A percentile compares a stretch with the other conserved stretches of the same genome.
Evolutionary conservation across 345 rosid species (phyloP).

Genomic region (Lepidium aucheri): DNA sequence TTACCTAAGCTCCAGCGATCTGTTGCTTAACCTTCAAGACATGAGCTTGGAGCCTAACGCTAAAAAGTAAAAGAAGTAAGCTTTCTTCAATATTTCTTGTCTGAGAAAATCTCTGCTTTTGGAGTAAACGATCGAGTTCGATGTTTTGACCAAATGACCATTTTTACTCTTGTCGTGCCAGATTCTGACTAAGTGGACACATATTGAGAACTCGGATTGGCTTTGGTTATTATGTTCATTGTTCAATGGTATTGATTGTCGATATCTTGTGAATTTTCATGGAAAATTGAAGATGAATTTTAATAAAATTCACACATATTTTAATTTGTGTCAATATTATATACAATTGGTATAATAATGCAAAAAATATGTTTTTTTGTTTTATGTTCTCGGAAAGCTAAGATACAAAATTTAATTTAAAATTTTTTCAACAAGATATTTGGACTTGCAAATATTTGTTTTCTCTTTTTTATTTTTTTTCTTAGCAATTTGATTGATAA

Average conservation of each 20-base stretch:
- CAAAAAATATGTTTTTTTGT: too few relatives aligned
- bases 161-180: background rate
- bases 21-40: conserved; percentile 73
- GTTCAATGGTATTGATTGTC: conserved; percentile 1
- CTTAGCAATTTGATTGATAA: too few relatives aligned
- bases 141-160: conserved; percentile 5
- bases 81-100: background rate
- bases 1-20: conserved; percentile 60
- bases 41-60: conserved; percentile 40
- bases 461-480: too few relatives aligned
- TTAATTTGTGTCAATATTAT: background rate
- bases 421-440: too few relatives aligned
- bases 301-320: background rate
- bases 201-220: background rate
- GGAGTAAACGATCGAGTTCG: background rate
- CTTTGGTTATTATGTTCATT: conserved; percentile 1
- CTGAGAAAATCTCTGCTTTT: background rate
- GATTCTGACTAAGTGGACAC: background rate
- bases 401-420: too few relatives aligned
- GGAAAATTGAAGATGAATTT: background rate
- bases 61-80: conserved; percentile 37
- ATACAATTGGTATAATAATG: too few relatives aligned
- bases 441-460: too few relatives aligned
- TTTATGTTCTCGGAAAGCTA: too few relatives aligned
- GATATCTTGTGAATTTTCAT: background rate